Evolutionary conservation across 2,329 filamentous ascomycete species (phyloP).

Genomic region (Seiridium unicorne): DNA sequence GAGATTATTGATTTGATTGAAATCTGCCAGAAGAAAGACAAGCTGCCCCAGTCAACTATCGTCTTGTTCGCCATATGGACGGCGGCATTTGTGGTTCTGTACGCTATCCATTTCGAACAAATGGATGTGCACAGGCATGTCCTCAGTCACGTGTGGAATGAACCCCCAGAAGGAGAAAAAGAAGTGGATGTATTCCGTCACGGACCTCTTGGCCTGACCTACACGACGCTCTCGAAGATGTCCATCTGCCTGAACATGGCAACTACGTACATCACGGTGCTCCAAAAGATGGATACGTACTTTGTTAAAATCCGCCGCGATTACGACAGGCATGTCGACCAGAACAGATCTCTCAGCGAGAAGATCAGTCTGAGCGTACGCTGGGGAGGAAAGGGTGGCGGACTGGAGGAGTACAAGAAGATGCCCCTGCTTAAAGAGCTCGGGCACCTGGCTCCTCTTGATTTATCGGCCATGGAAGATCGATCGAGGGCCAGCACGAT

Average conservation of each 20-base stretch:
- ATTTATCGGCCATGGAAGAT: constrained; percentile 27
- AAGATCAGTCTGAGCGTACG: constrained; percentile 37
- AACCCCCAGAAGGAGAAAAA: constrained; percentile 16
- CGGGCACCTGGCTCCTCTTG: constrained; percentile 35
- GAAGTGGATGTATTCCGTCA: constrained; percentile 28
- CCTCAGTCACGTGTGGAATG: constrained; percentile 35
- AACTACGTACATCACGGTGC: constrained; percentile 51
- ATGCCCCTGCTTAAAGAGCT: constrained; percentile 40
- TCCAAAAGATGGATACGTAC: constrained; percentile 52
- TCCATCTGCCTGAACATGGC: constrained; percentile 54
- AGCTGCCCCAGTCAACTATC: constrained; percentile 66
- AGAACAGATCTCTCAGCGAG: constrained; percentile 19
- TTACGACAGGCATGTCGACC: constrained; percentile 32
- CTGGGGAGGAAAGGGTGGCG: constrained; percentile 44
- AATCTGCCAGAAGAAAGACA: constrained; percentile 57
- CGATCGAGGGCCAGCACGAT: constrained; percentile 26
- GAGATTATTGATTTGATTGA: constrained; percentile 65
- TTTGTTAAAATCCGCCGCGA: constrained; percentile 51
- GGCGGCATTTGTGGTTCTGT: constrained; percentile 64
- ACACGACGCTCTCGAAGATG: constrained; percentile 51
- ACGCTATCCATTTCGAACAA: constrained; percentile 64
- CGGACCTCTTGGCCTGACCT: constrained; percentile 45
- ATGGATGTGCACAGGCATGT: constrained; percentile 64
- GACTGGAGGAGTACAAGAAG: constrained; percentile 53
- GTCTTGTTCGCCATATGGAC: constrained; percentile 67